phyloP scores from a whole-genome alignment of 2,329 filamentous ascomycete genomes.

The Apiospora arundinis region DNA sequence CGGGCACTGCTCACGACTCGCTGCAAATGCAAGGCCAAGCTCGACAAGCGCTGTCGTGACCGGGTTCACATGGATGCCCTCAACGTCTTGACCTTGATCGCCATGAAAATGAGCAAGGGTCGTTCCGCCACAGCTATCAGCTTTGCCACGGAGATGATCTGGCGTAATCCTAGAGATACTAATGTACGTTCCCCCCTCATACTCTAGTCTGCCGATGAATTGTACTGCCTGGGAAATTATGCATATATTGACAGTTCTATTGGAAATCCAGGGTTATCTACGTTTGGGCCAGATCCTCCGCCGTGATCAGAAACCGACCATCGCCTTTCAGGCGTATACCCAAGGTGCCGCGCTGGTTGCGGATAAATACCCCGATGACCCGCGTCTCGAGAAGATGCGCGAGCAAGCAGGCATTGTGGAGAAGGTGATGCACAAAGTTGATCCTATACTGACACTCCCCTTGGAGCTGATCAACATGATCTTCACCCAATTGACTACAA shows the following conservation, averaged over 20 bases:
- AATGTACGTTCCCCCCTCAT: slow-evolving; percentile 25
- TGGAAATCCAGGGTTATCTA: slow-evolving; percentile 30
- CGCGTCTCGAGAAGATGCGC: slow-evolving; percentile 29
- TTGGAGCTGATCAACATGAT: slow-evolving; percentile 36
- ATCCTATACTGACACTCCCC: slow-evolving; percentile 30
- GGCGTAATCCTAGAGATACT: slow-evolving; percentile 33
- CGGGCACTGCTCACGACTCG: slow-evolving; percentile 31
- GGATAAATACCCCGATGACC: slow-evolving; percentile 33
- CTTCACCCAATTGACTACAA: slow-evolving; percentile 27
- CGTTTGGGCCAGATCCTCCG: slow-evolving; percentile 38
- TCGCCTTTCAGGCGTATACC: slow-evolving; percentile 33
- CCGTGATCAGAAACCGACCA: slow-evolving; percentile 26
- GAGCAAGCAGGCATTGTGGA: slow-evolving; percentile 10
- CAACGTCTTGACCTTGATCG: slow-evolving; percentile 23
- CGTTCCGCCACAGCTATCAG: background rate
- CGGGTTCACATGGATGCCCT: slow-evolving; percentile 14
- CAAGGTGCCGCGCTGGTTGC: slow-evolving; percentile 36
- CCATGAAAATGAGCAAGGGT: slow-evolving; percentile 29
- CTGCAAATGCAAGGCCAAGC: slow-evolving; percentile 34
- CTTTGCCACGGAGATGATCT: background rate
- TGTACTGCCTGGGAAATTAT: too few relatives aligned
- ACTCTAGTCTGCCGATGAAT: too few relatives aligned
- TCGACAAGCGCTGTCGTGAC: slow-evolving; percentile 32
- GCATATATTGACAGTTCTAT: background rate
- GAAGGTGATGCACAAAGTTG: slow-evolving; percentile 13